Evolutionary conservation across 805 yeast genomes (phyloP).

Genomic region (Yamadazyma tumulicola): DNA sequence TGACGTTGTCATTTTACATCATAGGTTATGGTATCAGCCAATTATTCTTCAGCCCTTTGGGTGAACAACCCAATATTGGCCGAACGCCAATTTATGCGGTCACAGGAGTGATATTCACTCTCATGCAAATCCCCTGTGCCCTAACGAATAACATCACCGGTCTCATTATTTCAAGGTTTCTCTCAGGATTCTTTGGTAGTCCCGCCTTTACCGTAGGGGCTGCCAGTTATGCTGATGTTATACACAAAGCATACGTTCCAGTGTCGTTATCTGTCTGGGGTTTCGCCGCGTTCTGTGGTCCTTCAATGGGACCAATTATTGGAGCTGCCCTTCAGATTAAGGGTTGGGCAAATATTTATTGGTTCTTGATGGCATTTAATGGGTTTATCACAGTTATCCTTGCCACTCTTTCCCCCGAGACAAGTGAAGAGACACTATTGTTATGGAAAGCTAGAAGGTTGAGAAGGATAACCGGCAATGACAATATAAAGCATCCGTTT

Average conservation of each 20-base stretch:
- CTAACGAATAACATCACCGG: slow-evolving; percentile 48
- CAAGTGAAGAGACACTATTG: slow-evolving; percentile 43
- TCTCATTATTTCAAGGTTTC: slow-evolving; percentile 46
- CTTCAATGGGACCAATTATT: slow-evolving; percentile 48
- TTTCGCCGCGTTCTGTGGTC: slow-evolving; percentile 54
- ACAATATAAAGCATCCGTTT: slow-evolving; percentile 37
- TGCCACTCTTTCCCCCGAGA: slow-evolving; percentile 15
- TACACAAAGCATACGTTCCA: slow-evolving; percentile 40
- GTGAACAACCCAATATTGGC: slow-evolving; percentile 53
- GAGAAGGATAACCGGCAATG: slow-evolving; percentile 48
- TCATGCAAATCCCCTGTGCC: slow-evolving; percentile 58
- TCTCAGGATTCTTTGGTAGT: slow-evolving; percentile 52
- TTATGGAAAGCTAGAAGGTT: slow-evolving; percentile 47
- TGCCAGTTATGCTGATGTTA: slow-evolving; percentile 51
- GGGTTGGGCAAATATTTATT: slow-evolving; percentile 7
- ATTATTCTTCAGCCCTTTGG: slow-evolving; percentile 53
- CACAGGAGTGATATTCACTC: slow-evolving; percentile 44
- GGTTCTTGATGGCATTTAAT: slow-evolving; percentile 7
- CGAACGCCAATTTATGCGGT: slow-evolving; percentile 47
- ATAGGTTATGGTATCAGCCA: slow-evolving; percentile 64
- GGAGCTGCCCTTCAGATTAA: slow-evolving; percentile 3
- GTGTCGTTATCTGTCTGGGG: slow-evolving; percentile 51
- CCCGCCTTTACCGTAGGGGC: slow-evolving; percentile 58
- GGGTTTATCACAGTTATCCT: slow-evolving; percentile 6
- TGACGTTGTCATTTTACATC: slow-evolving; percentile 54